These are phyloP conservation scores for Lachnellula subtilissima DNA, from an alignment of 2,329 filamentous ascomycete genomes.

Conservation along the genomic window DNA sequence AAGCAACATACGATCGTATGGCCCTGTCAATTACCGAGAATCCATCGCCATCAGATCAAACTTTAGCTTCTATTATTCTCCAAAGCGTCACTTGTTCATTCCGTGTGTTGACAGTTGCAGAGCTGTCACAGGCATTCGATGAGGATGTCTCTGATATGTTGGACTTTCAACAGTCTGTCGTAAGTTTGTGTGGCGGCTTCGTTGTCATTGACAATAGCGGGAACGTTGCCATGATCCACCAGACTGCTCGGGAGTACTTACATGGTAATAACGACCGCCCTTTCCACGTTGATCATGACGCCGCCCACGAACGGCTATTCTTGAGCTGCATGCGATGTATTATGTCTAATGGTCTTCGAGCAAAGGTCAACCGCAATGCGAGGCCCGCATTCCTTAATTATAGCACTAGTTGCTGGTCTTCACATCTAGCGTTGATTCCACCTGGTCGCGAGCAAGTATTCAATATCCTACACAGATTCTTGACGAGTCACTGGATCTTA, in stretches of 20 bases:
- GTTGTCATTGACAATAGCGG: not conserved
- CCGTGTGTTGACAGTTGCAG: constrained; percentile 21
- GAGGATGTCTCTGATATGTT: not conserved
- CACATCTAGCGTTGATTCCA: constrained; percentile 17
- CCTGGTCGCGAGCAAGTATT: not conserved
- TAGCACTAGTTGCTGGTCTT: constrained; percentile 20
- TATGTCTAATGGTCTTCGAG: not conserved
- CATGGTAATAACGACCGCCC: not conserved
- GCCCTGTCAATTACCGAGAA: constrained; percentile 20
- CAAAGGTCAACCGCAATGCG: not conserved
- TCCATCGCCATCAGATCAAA: constrained; percentile 4
- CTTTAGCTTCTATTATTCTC: constrained; percentile 23
- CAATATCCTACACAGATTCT: constrained; percentile 2
- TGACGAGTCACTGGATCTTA: constrained; percentile 16
- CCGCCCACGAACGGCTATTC: constrained; percentile 12
- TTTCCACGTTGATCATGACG: constrained; percentile 2
- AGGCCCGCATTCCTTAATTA: constrained; percentile 16
- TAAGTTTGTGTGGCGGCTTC: not conserved
- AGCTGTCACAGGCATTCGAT: constrained; percentile 26
- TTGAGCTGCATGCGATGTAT: constrained; percentile 2
- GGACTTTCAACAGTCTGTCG: not conserved
- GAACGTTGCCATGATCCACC: not conserved
- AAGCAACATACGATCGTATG: constrained; percentile 25
- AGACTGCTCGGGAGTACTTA: not conserved
- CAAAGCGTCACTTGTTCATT: constrained; percentile 25